Conservation (phyloP, 2,329 filamentous ascomycete species). For the Penicillium fuscoglaucum region DNA sequence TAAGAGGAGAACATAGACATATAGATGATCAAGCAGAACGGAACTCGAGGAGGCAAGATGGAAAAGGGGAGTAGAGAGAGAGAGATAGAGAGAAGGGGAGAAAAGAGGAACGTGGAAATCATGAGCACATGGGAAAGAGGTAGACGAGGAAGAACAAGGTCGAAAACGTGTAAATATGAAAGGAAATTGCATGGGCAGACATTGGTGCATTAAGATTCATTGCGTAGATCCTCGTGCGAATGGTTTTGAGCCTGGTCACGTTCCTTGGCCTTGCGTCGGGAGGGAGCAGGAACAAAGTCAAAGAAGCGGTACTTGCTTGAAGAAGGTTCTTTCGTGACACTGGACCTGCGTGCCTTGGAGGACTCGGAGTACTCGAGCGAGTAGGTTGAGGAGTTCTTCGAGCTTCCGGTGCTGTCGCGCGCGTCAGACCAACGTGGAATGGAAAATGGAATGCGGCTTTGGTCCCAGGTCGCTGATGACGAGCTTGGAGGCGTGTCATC, state of each 20-base stretch:
- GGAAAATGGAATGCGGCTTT: slow-evolving; percentile 43
- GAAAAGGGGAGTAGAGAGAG: slow-evolving; percentile 13
- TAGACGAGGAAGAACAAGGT: slow-evolving; percentile 12
- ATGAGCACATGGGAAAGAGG: slow-evolving; percentile 34
- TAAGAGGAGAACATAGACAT: slow-evolving; percentile 14
- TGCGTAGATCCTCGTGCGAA: slow-evolving; percentile 37
- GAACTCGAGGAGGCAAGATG: slow-evolving; percentile 12
- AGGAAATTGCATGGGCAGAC: slow-evolving; percentile 26
- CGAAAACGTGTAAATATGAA: slow-evolving; percentile 27
- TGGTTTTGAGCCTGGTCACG: slow-evolving; percentile 38
- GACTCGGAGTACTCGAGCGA: slow-evolving; percentile 44
- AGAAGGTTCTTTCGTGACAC: slow-evolving; percentile 40
- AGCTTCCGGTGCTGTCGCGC: slow-evolving; percentile 45
- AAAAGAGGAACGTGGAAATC: slow-evolving; percentile 33
- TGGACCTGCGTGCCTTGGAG: slow-evolving; percentile 40
- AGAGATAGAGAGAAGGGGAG: slow-evolving; percentile 10
- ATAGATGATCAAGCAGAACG: slow-evolving; percentile 6
- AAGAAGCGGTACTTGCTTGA: slow-evolving; percentile 47
- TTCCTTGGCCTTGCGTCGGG: slow-evolving; percentile 44
- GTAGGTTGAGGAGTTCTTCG: slow-evolving; percentile 50
- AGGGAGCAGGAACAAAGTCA: slow-evolving; percentile 45
- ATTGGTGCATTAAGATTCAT: slow-evolving; percentile 28
- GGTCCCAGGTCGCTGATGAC: slow-evolving; percentile 46
- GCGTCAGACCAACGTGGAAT: slow-evolving; percentile 43
- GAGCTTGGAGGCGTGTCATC: slow-evolving; percentile 49